These are phyloP conservation scores for Pythium monospermum DNA, from an alignment of 352 stramenopile genomes.

Conservation along the genomic window DNA sequence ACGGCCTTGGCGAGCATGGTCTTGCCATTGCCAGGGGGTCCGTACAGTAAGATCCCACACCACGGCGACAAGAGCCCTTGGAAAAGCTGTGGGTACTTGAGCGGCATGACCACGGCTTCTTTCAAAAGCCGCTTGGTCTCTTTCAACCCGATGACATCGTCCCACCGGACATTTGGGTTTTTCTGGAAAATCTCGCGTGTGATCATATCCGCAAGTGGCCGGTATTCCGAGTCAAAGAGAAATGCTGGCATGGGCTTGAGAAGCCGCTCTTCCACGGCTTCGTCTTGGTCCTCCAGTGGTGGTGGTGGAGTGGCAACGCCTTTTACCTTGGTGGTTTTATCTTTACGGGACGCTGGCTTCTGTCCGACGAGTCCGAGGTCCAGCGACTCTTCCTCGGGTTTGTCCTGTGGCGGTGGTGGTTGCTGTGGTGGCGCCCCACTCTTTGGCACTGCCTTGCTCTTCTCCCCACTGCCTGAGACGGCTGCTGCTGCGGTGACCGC, in stretches of 20 bases:
- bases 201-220: constrained; percentile 84
- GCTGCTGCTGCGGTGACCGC: constrained; percentile 19
- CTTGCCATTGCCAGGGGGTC: constrained; percentile 80
- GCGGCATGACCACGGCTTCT: constrained; percentile 93
- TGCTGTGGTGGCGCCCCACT: neutral
- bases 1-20: constrained; percentile 88
- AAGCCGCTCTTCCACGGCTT: constrained; percentile 62
- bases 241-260: constrained; percentile 88
- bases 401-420: too few species aligned
- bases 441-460: constrained; percentile 2
- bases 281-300: constrained; percentile 42
- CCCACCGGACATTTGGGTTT: constrained; percentile 87
- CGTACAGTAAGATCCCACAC: constrained; percentile 90
- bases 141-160: constrained; percentile 82
- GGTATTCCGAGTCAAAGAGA: constrained; percentile 80
- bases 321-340: constrained; percentile 18
- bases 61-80: constrained; percentile 85
- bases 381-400: constrained; percentile 31
- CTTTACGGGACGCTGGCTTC: constrained; percentile 31
- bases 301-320: constrained; percentile 17
- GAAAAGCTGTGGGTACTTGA: constrained; percentile 95
- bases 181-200: constrained; percentile 91
- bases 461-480: neutral
- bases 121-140: constrained; percentile 93
- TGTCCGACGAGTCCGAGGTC: constrained; percentile 54